Evolutionary conservation across 306 rosid genomes (phyloP).

Genomic region (Cicer judaicum): DNA sequence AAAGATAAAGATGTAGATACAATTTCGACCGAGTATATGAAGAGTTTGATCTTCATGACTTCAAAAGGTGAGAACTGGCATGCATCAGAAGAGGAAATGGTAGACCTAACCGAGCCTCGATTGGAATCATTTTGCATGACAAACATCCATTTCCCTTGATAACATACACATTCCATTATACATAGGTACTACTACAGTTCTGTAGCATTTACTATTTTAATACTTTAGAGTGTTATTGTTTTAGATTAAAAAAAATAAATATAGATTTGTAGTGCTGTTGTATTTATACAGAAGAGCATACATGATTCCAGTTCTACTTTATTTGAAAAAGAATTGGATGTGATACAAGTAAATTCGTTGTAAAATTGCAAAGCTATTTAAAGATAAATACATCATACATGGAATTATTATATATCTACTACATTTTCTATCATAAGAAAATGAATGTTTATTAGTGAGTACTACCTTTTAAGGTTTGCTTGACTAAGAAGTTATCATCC

Average conservation of each 20-base stretch:
- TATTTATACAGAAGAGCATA: slow-evolving; percentile 52
- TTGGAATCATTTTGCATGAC: slow-evolving; percentile 73
- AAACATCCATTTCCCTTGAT: slow-evolving; percentile 46
- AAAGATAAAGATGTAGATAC: slow-evolving; percentile 44
- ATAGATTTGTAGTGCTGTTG: slow-evolving; percentile 3
- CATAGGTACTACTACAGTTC: slow-evolving; percentile 1
- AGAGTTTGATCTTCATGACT: slow-evolving; percentile 59
- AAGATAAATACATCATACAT: slow-evolving; percentile 12
- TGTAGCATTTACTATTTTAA: slow-evolving; percentile 10
- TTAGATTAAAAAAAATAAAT: slow-evolving; percentile 27
- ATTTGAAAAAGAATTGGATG: slow-evolving; percentile 41
- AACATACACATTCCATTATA: neutral
- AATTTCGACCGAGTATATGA: slow-evolving; percentile 55
- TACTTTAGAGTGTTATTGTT: neutral
- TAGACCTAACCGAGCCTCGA: slow-evolving; percentile 89
- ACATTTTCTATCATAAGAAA: neutral
- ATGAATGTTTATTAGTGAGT: slow-evolving; percentile 1
- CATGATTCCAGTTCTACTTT: slow-evolving; percentile 39
- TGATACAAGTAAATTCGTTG: slow-evolving; percentile 16
- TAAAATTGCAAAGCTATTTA: slow-evolving; percentile 6
- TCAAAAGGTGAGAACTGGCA: slow-evolving; percentile 59
- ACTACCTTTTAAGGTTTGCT: neutral
- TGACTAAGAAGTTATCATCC: slow-evolving; percentile 11
- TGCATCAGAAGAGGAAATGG: slow-evolving; percentile 66
- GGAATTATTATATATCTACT: neutral